phyloP scores from a whole-genome alignment of 441 rosid genomes.

The California macrophylla region DNA sequence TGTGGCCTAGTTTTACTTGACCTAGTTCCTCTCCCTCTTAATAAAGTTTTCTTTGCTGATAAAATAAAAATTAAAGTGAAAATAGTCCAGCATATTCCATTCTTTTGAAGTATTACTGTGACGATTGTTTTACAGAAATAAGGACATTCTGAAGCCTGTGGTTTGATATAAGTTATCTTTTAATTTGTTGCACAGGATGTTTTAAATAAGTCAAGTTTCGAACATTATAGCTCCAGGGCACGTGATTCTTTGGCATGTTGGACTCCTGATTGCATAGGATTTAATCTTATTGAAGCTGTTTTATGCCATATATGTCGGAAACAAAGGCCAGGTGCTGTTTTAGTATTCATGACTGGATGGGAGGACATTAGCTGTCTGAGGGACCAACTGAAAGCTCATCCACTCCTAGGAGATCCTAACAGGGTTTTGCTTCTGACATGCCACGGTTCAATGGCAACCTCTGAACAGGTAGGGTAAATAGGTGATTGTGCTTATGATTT shows the following conservation, averaged over 20 bases:
- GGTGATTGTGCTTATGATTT: constrained; percentile 6
- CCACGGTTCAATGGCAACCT: constrained; percentile 97
- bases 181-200: constrained; percentile 59
- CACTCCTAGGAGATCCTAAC: constrained; percentile 94
- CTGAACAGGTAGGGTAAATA: constrained; percentile 63
- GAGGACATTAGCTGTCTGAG: constrained; percentile 88
- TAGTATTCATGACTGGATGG: constrained; percentile 99
- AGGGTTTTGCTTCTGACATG: constrained; percentile 81
- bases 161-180: constrained; percentile 6
- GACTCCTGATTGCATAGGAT: constrained; percentile 92
- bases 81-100: background rate
- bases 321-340: constrained; percentile 85
- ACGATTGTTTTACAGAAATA: background rate
- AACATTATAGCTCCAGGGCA: constrained; percentile 66
- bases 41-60: too few relatives aligned
- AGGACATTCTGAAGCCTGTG: constrained; percentile 3
- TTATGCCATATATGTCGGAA: constrained; percentile 93
- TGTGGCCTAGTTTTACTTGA: background rate
- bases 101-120: background rate
- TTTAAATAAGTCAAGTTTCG: constrained; percentile 75
- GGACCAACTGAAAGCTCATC: constrained; percentile 95
- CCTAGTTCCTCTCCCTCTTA: too few relatives aligned
- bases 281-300: constrained; percentile 91
- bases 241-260: constrained; percentile 87
- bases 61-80: too few relatives aligned